phyloP scores from a whole-genome alignment of 2,329 filamentous ascomycete species.

The Ophiostoma pallidulum region DNA sequence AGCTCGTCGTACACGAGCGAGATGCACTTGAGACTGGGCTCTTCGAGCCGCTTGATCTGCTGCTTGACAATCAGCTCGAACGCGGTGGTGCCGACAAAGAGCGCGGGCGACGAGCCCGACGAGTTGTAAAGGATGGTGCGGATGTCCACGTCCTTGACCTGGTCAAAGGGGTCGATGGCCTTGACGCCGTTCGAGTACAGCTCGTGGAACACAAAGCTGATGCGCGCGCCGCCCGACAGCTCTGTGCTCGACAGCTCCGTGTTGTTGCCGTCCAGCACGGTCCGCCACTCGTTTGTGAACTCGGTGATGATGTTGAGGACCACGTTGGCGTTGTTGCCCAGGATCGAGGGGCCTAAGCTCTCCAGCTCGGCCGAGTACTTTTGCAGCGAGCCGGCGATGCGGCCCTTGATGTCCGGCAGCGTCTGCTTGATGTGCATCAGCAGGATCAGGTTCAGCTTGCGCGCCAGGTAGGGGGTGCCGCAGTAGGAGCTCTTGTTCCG shows the following conservation, averaged over 20 bases:
- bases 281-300: conserved; percentile 95
- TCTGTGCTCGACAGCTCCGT: conserved; percentile 90
- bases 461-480: conserved; percentile 90
- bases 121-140: conserved; percentile 97
- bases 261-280: conserved; percentile 92
- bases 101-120: conserved; percentile 90
- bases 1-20: conserved; percentile 95
- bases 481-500: conserved; percentile 98
- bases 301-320: conserved; percentile 98
- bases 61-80: conserved; percentile 98
- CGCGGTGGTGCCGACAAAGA: conserved; percentile 96
- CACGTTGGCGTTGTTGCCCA: conserved; percentile 93
- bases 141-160: conserved; percentile 96
- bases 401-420: conserved; percentile 93
- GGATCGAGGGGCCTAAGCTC: conserved; percentile 81
- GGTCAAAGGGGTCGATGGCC: conserved; percentile 93
- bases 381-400: conserved; percentile 85
- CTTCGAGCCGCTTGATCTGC: conserved; percentile 92
- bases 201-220: conserved; percentile 98
- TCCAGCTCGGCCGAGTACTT: conserved; percentile 81
- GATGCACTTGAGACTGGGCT: conserved; percentile 94
- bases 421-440: conserved; percentile 99
- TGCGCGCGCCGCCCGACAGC: conserved; percentile 91
- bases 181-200: conserved; percentile 96
- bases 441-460: conserved; percentile 94